Base-by-base conservation (phyloP, 2,329 filamentous ascomycete species). In the Fusarium nematophilum region DNA sequence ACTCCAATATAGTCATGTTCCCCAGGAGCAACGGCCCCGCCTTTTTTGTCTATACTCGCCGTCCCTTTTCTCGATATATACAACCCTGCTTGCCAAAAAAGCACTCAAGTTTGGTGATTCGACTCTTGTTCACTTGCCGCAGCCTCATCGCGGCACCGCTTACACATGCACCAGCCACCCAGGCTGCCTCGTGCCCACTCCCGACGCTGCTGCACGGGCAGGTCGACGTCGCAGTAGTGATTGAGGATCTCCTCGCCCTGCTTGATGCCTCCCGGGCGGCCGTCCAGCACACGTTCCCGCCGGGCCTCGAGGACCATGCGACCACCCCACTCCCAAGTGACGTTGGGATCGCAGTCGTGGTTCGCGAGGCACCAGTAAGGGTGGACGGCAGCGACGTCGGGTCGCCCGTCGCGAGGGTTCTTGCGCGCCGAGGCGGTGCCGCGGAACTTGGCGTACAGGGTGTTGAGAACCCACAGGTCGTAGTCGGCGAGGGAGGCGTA, bases 301-400 rank as follows among this genome's bases (percentile, higher is more conserved):
- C 87, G 79, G 3, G 86, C 85, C 80, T 81, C 86, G 56, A 95
- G 85, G 29, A 86, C 84, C 83, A 95, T 93, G 46, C 83, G 84
- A 1, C 90, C 91, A 23, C 90, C 88, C 92, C 93, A 97, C 70
- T 96, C 91, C 95, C 95, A 99, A 4, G 86, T 86, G 31, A 98
- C 93, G 73, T 97, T 97, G 8, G 95, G 95, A 72, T 97, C 88
- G 76, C 95, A 99, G 73, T 93, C 92, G 73, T 99, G 95, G 70
- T 99, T 99, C 23, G 94, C 93, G 25, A 98, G 82, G 76, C 93
- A 98, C 93, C 95, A 99, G 66, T 96, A 87, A 2, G 94, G 93
- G 76, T 98, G 93, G 23, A 98, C 93, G 23, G 94, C 94, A 23
- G 92, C 92, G 5, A 97, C 90, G 69, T 98, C 95, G 0, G 95